phyloP scores from a whole-genome alignment of 2,329 filamentous ascomycete genomes.

The Colletotrichum sp. region DNA sequence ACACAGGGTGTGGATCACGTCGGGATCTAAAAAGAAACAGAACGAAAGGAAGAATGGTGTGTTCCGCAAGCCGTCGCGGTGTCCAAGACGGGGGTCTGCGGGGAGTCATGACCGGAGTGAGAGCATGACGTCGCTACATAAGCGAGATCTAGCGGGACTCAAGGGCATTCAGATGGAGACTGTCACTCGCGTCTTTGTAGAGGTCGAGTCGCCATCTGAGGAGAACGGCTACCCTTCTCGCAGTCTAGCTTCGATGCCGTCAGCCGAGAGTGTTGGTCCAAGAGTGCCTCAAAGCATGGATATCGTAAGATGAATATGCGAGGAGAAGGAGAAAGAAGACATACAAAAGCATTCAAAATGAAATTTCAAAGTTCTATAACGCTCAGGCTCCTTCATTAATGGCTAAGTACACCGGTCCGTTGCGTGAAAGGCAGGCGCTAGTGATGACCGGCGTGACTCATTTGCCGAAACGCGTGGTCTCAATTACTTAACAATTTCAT shows the following conservation, averaged over 20 bases:
- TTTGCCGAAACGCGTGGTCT: background rate
- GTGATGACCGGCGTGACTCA: background rate
- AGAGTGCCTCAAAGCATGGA: slow-evolving; percentile 1
- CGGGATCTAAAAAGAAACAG: background rate
- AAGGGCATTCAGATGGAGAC: slow-evolving; percentile 48
- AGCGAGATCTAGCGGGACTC: background rate
- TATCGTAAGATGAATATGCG: background rate
- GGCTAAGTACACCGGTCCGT: background rate
- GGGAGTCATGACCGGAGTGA: background rate
- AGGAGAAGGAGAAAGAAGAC: background rate
- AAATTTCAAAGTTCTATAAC: rapidly evolving
- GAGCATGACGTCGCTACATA: background rate
- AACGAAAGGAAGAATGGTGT: background rate
- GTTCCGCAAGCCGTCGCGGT: background rate
- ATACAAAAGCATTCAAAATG: background rate
- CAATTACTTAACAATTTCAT: too few species aligned
- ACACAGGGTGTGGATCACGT: slow-evolving; percentile 5
- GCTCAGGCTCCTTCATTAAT: background rate
- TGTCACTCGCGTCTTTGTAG: slow-evolving; percentile 46
- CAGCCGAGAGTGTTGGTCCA: background rate
- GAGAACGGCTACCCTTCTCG: slow-evolving; percentile 11
- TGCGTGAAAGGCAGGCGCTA: background rate
- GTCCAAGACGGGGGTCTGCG: background rate
- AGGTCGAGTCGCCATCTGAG: slow-evolving; percentile 27
- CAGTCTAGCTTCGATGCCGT: background rate